Evolutionary conservation across 1,284 basidiomycete genomes (phyloP), one percentile per base, ranked within the genome.

Genomic region (Fomitopsis palustris): DNA sequence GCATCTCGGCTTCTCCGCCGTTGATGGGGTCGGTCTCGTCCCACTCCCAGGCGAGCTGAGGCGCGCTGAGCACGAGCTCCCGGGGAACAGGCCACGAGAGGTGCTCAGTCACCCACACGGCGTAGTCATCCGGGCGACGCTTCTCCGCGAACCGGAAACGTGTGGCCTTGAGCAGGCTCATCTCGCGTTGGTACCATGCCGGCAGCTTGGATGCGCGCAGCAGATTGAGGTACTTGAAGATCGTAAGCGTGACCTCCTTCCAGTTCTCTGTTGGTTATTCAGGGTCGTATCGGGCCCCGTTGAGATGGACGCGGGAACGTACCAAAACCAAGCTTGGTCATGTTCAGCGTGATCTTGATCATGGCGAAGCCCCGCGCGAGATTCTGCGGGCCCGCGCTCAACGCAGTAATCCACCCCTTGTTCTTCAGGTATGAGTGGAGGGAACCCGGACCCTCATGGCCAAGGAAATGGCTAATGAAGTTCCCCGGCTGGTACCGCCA

Each of bases 391-490:
- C 93, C 94, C 42, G 88, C 82, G 58, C 83, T 87, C 51, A 99
- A 78, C 23, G 81, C 81, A 58, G 92, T 95, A 54, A 91, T 86
- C 96, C 96, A 98, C 4, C 96, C 95, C 70, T 92, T 90, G 65
- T 83, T 80, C 78, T 98, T 99, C 62, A 99, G 80, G 73, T 95
- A 94, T 1, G 94, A 94, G 65, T 96, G 83, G 43, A 99, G 78
- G 0, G 95, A 98, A 1, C 97, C 97, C 39, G 91, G 87, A 3
- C 97, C 98, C 77, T 99, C 98, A 72, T 99, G 96, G 0, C 97
- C 97, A 53, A 98, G 76, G 69, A 97, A 89, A 73, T 98, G 94
- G 2, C 87, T 82, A 19, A 99, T 71, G 72, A 95, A 92, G 62
- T 85, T 77, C 3, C 81, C 86, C 1, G 97, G 96, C 78, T 95